These are phyloP conservation scores for Phalaenopsis aphrodite DNA, from an alignment of 106 monocot genomes.

Conservation along the genomic window DNA sequence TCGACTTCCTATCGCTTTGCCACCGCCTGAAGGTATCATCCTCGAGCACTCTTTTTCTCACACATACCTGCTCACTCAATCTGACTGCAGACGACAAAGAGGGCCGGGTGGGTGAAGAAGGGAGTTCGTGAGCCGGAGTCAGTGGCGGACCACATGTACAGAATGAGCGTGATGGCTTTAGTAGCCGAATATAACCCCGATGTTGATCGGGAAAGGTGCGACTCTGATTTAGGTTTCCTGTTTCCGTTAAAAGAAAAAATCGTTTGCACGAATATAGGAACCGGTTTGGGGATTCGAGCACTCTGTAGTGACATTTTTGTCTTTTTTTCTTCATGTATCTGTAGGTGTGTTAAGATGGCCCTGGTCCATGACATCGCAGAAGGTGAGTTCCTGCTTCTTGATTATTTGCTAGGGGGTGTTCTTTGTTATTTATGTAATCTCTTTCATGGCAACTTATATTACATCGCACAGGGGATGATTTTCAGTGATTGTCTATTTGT, in stretches of 20 bases:
- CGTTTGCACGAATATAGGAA: neutral
- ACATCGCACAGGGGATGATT: no score
- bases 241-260: neutral
- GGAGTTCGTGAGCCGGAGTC: conserved; percentile 81
- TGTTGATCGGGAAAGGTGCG: conserved; percentile 75
- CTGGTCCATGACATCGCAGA: conserved; percentile 92
- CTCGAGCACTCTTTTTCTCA: neutral
- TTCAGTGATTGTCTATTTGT: no score
- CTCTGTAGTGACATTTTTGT: neutral
- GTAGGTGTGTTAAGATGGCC: conserved; percentile 83
- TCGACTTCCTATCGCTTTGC: conserved; percentile 6
- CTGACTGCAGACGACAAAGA: conserved; percentile 68
- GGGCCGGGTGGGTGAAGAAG: conserved; percentile 78
- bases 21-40: neutral
- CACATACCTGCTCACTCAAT: neutral
- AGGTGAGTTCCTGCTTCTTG: conserved; percentile 29
- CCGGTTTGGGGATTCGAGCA: neutral
- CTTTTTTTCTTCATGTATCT: neutral
- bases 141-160: conserved; percentile 97
- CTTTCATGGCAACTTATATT: no score
- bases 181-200: conserved; percentile 48
- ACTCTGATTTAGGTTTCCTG: neutral
- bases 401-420: neutral
- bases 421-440: neutral
- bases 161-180: conserved; percentile 92